A percentile compares a stretch with the other conserved stretches of the same genome.
phyloP scores from a whole-genome alignment of 495 filamentous ascomycete species.

The Lophium mytilinum region DNA sequence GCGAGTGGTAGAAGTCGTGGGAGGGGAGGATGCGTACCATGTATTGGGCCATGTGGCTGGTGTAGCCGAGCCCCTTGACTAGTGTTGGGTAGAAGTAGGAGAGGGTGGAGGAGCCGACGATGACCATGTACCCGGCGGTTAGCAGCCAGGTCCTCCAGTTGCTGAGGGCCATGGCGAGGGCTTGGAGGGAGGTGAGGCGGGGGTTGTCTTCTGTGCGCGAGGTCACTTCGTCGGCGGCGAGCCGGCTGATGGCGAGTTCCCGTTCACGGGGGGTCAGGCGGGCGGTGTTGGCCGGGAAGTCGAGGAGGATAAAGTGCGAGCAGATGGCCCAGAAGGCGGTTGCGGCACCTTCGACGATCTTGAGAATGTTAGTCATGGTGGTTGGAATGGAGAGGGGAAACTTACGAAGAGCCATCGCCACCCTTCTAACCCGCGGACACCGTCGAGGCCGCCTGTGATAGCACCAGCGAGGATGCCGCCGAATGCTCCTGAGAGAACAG shows the following conservation, averaged over 20 bases:
- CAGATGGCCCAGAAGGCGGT: slow-evolving; percentile 64
- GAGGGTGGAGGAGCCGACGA: slow-evolving; percentile 66
- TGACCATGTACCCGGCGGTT: slow-evolving; percentile 35
- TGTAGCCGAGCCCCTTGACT: slow-evolving; percentile 68
- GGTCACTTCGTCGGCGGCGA: slow-evolving; percentile 67
- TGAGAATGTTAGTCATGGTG: too few relatives aligned
- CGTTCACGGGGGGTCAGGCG: slow-evolving; percentile 70
- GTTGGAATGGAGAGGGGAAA: too few relatives aligned
- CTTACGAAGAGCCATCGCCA: slow-evolving; percentile 73
- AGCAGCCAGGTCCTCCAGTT: slow-evolving; percentile 81
- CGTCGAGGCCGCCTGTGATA: slow-evolving; percentile 64
- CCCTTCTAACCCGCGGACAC: slow-evolving; percentile 54
- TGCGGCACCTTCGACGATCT: slow-evolving; percentile 58
- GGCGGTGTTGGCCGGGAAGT: slow-evolving; percentile 76
- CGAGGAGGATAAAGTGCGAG: slow-evolving; percentile 77
- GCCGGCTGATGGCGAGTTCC: slow-evolving; percentile 61
- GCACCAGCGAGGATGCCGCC: slow-evolving; percentile 74
- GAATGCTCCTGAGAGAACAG: slow-evolving; percentile 74
- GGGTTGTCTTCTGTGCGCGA: slow-evolving; percentile 72
- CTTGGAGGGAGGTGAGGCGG: slow-evolving; percentile 64
- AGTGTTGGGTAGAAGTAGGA: slow-evolving; percentile 85
- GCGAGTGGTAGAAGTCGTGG: too few relatives aligned
- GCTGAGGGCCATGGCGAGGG: slow-evolving; percentile 43
- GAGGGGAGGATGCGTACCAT: too few relatives aligned
- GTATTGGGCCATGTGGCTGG: slow-evolving; percentile 59